These are phyloP conservation scores for Podaxis carcinomalis DNA, from an alignment of 768 basidiomycete species.

Conservation along the genomic window DNA sequence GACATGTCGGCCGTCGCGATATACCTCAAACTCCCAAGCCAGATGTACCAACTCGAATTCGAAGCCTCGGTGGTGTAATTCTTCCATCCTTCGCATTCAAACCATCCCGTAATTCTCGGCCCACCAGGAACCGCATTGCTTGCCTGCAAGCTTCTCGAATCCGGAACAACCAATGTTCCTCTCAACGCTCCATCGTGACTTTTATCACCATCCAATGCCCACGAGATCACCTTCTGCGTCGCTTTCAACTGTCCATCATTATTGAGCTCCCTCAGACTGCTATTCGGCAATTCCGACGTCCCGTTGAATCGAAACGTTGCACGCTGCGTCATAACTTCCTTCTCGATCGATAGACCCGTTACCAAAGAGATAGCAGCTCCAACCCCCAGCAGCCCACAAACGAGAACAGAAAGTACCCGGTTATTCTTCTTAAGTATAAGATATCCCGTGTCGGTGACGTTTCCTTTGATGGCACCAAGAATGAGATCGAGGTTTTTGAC, in stretches of 20 bases:
- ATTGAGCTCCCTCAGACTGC: conserved; percentile 2
- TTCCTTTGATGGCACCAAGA: conserved; percentile 16
- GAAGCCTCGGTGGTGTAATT: conserved; percentile 4
- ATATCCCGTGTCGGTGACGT: conserved; percentile 6
- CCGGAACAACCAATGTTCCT: conserved; percentile 13
- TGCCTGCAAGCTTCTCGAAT: conserved; percentile 3
- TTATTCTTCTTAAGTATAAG: conserved; percentile 11
- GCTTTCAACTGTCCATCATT: conserved; percentile 13
- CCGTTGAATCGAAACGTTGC: conserved; percentile 6
- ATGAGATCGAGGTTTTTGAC: conserved; percentile 15
- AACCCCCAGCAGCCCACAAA: conserved; percentile 11
- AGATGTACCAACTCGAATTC: not conserved
- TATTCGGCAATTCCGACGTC: conserved; percentile 10
- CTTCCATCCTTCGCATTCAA: conserved; percentile 9
- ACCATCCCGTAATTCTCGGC: conserved; percentile 6
- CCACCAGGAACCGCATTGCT: conserved; percentile 11
- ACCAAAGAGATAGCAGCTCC: conserved; percentile 10
- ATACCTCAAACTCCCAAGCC: not conserved
- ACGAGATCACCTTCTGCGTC: conserved; percentile 11
- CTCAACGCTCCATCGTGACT: conserved; percentile 9
- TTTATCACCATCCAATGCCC: conserved; percentile 13
- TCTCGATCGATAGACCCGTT: conserved; percentile 13
- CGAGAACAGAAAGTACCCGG: conserved; percentile 9
- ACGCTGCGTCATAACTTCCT: not conserved
- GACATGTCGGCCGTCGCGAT: conserved; percentile 1